Evolutionary conservation across 2,329 filamentous ascomycete genomes (phyloP).

Genomic region (Tricladium varicosporioides): DNA sequence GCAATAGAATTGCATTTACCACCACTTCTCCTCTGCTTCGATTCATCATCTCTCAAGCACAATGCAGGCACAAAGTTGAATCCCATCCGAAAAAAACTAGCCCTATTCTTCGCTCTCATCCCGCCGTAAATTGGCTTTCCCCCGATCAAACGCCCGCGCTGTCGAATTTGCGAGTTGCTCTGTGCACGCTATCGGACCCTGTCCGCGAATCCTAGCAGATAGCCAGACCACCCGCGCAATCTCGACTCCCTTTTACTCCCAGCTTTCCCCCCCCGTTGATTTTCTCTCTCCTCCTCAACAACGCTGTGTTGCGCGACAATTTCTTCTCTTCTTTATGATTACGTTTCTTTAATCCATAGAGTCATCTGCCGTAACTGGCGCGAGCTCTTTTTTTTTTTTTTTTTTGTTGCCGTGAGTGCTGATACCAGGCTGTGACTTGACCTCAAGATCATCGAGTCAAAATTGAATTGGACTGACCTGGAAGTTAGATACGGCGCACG

Average conservation of each 20-base stretch:
- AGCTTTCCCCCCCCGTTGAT: too few species aligned
- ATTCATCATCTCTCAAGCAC: too few species aligned
- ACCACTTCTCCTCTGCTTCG: too few species aligned
- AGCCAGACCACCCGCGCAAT: background rate
- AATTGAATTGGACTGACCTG: background rate
- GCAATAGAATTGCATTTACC: too few species aligned
- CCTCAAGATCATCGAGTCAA: background rate
- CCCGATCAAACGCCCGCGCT: too few species aligned
- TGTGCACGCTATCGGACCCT: too few species aligned
- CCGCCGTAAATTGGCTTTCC: too few species aligned
- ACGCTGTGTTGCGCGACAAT: background rate
- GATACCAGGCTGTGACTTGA: slow-evolving; percentile 1
- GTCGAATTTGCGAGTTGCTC: too few species aligned
- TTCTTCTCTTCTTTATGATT: slow-evolving; percentile 20
- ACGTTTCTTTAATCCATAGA: slow-evolving; percentile 14
- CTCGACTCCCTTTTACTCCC: background rate
- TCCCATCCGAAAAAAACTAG: too few species aligned
- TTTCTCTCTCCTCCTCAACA: background rate
- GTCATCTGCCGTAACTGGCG: slow-evolving; percentile 20
- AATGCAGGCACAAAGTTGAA: too few species aligned
- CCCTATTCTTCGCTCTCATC: too few species aligned
- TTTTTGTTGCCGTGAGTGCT: slow-evolving; percentile 12
- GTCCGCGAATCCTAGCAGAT: background rate
- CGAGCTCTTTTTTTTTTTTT: slow-evolving; percentile 13
- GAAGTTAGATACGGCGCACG: slow-evolving; percentile 13